Conservation (phyloP, 306 rosid genomes). For the Malus asiatica region DNA sequence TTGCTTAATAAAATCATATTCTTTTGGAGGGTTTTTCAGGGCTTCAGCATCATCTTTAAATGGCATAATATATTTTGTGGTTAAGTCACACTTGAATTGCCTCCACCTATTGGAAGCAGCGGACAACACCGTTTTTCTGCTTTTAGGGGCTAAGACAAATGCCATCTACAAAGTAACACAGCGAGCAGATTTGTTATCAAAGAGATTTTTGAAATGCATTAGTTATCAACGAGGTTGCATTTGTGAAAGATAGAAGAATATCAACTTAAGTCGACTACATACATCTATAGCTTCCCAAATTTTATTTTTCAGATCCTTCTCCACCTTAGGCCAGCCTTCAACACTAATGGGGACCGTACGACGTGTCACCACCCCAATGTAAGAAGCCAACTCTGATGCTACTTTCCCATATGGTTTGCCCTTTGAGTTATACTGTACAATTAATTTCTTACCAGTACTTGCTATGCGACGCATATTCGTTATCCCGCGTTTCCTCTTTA, state of each 20-base stretch:
- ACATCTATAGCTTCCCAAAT: conserved; percentile 3
- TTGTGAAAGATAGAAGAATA: not conserved
- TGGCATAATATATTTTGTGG: conserved; percentile 1
- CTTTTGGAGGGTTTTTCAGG: conserved; percentile 4
- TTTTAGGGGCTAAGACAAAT: not conserved
- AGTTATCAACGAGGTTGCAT: no score
- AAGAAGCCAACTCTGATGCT: conserved; percentile 5
- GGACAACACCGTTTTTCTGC: not conserved
- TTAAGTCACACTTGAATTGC: conserved; percentile 8
- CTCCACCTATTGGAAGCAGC: conserved; percentile 10
- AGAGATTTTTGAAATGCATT: no score
- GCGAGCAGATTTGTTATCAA: not conserved
- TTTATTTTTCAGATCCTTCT: not conserved
- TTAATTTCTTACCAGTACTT: conserved; percentile 4
- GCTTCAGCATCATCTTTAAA: not conserved
- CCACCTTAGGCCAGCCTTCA: conserved; percentile 15
- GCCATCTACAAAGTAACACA: not conserved
- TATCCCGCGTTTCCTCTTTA: not conserved
- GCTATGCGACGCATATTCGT: not conserved
- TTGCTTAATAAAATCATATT: conserved; percentile 4
- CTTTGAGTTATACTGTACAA: conserved; percentile 3
- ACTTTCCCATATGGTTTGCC: conserved; percentile 1
- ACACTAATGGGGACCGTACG: not conserved
- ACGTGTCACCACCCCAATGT: not conserved
- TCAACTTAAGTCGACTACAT: not conserved